phyloP scores from a whole-genome alignment of 768 basidiomycete genomes.

The Russula foetens region DNA sequence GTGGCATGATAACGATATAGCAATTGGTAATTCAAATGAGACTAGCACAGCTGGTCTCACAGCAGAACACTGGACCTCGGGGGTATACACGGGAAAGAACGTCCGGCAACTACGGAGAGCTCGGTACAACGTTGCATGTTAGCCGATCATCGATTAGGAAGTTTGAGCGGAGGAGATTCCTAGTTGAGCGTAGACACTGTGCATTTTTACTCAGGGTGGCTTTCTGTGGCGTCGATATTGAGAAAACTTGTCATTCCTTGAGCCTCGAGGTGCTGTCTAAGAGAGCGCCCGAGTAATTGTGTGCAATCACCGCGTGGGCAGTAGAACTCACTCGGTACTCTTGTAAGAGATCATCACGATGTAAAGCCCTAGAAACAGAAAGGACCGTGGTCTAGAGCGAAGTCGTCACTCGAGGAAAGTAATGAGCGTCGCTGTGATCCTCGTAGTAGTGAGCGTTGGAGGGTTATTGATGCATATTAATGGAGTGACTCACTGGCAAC shows the following conservation, averaged over 20 bases:
- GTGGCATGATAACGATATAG: constrained; percentile 5
- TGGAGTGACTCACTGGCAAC: not conserved
- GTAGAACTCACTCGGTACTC: no score
- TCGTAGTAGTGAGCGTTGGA: not conserved
- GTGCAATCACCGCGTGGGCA: not conserved
- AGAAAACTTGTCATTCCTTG: not conserved
- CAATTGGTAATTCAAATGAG: not conserved
- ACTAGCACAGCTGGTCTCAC: not conserved
- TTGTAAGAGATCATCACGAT: no score
- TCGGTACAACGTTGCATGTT: constrained; percentile 4
- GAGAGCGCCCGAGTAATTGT: not conserved
- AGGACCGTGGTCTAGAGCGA: not conserved
- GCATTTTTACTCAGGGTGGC: not conserved
- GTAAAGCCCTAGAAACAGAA: no score
- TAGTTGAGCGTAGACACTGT: not conserved
- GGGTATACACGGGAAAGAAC: not conserved
- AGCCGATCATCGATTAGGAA: constrained; percentile 16
- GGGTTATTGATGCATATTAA: not conserved
- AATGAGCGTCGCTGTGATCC: not conserved
- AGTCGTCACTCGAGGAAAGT: not conserved
- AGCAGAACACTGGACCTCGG: constrained; percentile 1
- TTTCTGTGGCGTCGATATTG: constrained; percentile 8
- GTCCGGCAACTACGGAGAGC: constrained; percentile 11
- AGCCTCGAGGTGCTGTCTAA: constrained; percentile 7
- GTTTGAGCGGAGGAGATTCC: not conserved